Percentiles rank a stretch among this genome's conserved stretches.
phyloP scores from a whole-genome alignment of 768 basidiomycete genomes.

The Austroboletus eburneus region DNA sequence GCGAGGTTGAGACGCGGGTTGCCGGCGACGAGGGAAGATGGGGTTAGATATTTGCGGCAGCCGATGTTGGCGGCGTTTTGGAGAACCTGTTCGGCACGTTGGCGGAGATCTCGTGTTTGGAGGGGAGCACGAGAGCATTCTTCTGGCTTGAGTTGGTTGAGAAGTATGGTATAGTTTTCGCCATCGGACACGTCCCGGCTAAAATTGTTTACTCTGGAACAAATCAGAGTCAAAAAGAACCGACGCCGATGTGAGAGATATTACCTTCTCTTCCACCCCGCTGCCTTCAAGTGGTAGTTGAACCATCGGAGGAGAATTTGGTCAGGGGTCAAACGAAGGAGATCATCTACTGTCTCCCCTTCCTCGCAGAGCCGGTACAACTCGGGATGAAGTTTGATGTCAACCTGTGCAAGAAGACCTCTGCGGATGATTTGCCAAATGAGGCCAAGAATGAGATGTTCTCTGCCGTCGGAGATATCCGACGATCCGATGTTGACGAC shows the following conservation, averaged over 20 bases:
- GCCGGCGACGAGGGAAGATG: conserved; percentile 85
- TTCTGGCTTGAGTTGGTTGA: conserved; percentile 94
- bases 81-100: conserved; percentile 90
- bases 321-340: conserved; percentile 90
- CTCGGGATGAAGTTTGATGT: conserved; percentile 98
- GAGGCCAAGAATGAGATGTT: conserved; percentile 94
- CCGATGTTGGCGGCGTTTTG: conserved; percentile 92
- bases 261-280: conserved; percentile 84
- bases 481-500: conserved; percentile 97
- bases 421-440: conserved; percentile 99
- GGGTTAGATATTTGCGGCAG: conserved; percentile 93
- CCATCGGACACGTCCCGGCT: conserved; percentile 95
- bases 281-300: conserved; percentile 96
- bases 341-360: conserved; percentile 94
- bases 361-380: conserved; percentile 94
- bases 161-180: conserved; percentile 94
- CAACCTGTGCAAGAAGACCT: conserved; percentile 90
- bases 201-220: conserved; percentile 90
- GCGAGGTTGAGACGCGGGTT: conserved; percentile 97
- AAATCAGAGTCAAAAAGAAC: neutral
- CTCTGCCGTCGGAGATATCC: conserved; percentile 88
- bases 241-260: neutral
- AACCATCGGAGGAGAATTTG: conserved; percentile 99
- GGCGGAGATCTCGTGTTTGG: conserved; percentile 75
- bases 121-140: conserved; percentile 89